Evolutionary conservation across 2,329 filamentous ascomycete genomes (phyloP).

Genomic region (Camillea tinctor): DNA sequence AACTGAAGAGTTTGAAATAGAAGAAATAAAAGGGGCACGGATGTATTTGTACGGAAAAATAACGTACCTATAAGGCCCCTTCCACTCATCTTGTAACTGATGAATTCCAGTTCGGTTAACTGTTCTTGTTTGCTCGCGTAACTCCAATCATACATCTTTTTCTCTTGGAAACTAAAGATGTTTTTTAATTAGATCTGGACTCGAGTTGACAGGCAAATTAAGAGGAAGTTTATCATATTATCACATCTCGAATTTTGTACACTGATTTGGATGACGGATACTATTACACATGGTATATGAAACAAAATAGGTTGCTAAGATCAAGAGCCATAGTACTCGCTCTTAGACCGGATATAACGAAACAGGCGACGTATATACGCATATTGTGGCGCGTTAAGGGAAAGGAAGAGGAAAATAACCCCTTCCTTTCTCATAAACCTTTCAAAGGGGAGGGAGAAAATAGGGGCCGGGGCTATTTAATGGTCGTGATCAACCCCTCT

Average conservation of each 20-base stretch:
- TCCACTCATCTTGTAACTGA: too few relatives aligned
- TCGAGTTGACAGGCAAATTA: too few relatives aligned
- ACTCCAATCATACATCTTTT: too few relatives aligned
- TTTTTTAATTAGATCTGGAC: too few relatives aligned
- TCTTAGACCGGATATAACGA: background rate
- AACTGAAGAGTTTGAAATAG: constrained; percentile 38
- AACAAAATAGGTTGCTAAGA: background rate
- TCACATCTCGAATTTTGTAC: background rate
- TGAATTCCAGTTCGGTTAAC: too few relatives aligned
- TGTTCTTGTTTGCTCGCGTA: too few relatives aligned
- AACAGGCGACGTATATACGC: background rate
- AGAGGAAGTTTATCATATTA: background rate
- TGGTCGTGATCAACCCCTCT: background rate
- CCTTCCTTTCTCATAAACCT: too few relatives aligned
- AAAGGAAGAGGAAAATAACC: background rate
- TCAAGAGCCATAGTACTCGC: background rate
- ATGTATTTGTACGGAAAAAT: background rate
- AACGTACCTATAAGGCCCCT: background rate
- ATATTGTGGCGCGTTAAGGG: background rate
- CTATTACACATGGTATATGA: background rate
- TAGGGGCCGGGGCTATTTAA: too few relatives aligned
- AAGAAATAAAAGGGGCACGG: background rate
- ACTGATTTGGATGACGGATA: background rate
- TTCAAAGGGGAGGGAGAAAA: too few relatives aligned
- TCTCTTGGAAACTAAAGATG: too few relatives aligned